These are phyloP conservation scores for Trametes maxima DNA, from an alignment of 768 basidiomycete genomes.

Conservation along the genomic window DNA sequence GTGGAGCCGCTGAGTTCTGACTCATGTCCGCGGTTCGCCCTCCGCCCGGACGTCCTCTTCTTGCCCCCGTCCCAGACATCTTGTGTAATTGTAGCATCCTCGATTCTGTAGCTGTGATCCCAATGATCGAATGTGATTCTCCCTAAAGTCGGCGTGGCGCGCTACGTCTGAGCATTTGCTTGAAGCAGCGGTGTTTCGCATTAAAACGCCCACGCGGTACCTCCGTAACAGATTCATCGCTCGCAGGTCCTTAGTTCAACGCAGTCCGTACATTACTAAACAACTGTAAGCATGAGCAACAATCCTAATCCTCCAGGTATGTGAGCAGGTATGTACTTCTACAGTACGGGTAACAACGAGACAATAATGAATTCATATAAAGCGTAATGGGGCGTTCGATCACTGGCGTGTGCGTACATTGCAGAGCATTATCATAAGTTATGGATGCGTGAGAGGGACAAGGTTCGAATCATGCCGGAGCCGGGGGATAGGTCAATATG, in stretches of 20 bases:
- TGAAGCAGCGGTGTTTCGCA: too few relatives aligned
- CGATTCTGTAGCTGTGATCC: too few relatives aligned
- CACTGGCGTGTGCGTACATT: background rate
- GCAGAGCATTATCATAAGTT: slow-evolving; percentile 6
- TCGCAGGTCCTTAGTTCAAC: background rate
- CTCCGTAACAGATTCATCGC: background rate
- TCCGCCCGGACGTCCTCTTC: background rate
- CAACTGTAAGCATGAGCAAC: background rate
- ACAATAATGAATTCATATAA: slow-evolving; percentile 6
- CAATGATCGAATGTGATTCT: too few relatives aligned
- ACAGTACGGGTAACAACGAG: slow-evolving; percentile 1
- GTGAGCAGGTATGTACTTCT: slow-evolving; percentile 10
- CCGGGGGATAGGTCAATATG: slow-evolving; percentile 59
- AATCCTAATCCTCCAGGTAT: background rate
- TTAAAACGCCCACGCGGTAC: background rate
- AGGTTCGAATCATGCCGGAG: slow-evolving; percentile 41
- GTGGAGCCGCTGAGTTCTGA: slow-evolving; percentile 49
- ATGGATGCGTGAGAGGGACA: background rate
- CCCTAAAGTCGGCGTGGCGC: too few relatives aligned
- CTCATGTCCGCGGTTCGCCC: background rate
- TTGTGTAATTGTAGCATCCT: background rate
- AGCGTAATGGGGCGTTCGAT: background rate
- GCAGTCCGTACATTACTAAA: background rate
- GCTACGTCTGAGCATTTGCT: too few relatives aligned
- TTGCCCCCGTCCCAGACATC: background rate